phyloP scores from a whole-genome alignment of 2,329 filamentous ascomycete genomes.

The Aspergillus pseudoterreus region DNA sequence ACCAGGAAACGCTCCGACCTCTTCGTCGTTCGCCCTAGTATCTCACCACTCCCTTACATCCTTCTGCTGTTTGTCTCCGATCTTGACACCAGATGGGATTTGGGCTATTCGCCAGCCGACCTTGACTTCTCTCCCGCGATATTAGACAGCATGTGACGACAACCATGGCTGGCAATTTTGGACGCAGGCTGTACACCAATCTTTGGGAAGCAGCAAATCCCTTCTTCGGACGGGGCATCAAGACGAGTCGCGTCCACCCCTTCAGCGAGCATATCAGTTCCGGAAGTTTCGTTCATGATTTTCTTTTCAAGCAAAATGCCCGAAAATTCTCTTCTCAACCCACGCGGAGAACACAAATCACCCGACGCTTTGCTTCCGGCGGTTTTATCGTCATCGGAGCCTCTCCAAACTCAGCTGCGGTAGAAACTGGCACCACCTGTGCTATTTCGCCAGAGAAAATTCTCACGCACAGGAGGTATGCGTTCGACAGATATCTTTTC shows the following conservation, averaged over 20 bases:
- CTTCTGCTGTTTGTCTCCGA: background rate
- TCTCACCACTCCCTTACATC: background rate
- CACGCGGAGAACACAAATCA: slow-evolving; percentile 36
- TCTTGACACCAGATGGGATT: background rate
- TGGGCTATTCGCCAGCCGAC: background rate
- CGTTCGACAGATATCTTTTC: slow-evolving; percentile 16
- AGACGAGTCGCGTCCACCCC: slow-evolving; percentile 22
- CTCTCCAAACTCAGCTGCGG: slow-evolving; percentile 30
- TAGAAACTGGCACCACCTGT: slow-evolving; percentile 31
- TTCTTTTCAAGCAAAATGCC: slow-evolving; percentile 13
- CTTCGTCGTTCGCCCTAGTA: background rate
- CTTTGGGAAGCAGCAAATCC: slow-evolving; percentile 38
- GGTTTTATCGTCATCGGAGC: slow-evolving; percentile 52
- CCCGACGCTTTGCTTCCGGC: slow-evolving; percentile 53
- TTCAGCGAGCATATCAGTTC: slow-evolving; percentile 13
- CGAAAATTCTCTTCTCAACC: slow-evolving; percentile 19
- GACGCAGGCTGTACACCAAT: slow-evolving; percentile 45
- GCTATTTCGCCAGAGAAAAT: slow-evolving; percentile 29
- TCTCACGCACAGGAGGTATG: slow-evolving; percentile 20
- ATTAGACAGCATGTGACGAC: slow-evolving; percentile 41
- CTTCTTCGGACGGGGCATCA: slow-evolving; percentile 26
- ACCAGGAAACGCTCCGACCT: background rate
- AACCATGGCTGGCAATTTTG: slow-evolving; percentile 46
- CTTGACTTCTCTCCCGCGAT: background rate
- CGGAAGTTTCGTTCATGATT: slow-evolving; percentile 9